phyloP scores from a whole-genome alignment of 495 filamentous ascomycete genomes.

The Talaromyces trachyspermus region DNA sequence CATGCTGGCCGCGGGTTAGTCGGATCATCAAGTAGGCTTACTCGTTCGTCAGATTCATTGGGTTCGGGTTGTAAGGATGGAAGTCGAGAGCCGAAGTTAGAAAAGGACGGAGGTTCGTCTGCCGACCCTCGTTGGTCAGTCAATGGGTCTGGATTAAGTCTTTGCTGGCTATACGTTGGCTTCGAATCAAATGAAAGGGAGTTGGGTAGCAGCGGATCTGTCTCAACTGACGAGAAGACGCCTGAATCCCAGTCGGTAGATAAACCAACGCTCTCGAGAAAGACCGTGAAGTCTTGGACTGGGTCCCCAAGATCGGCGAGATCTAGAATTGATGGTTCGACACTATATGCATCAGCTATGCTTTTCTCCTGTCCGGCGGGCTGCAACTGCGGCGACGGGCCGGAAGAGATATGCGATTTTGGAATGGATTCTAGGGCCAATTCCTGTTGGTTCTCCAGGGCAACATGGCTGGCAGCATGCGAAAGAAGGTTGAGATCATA shows the following conservation, averaged over 20 bases:
- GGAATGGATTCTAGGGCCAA: constrained; percentile 32
- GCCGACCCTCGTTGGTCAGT: constrained; percentile 28
- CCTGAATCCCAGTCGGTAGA: constrained; percentile 46
- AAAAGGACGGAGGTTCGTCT: constrained; percentile 45
- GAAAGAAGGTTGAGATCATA: constrained; percentile 44
- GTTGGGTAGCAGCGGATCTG: constrained; percentile 33
- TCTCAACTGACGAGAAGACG: constrained; percentile 38
- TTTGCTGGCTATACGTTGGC: constrained; percentile 16
- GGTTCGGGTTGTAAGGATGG: constrained; percentile 61
- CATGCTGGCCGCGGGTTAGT: constrained; percentile 44
- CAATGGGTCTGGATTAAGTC: constrained; percentile 31
- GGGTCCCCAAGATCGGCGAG: constrained; percentile 40
- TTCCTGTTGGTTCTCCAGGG: constrained; percentile 41
- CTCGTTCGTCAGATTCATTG: constrained; percentile 48
- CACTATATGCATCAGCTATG: constrained; percentile 39
- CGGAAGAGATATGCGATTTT: constrained; percentile 26
- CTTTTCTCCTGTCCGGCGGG: constrained; percentile 29
- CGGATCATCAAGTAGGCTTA: constrained; percentile 35
- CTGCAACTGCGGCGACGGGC: constrained; percentile 26
- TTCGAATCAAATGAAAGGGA: constrained; percentile 34
- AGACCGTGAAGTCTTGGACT: constrained; percentile 44
- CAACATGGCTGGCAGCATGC: constrained; percentile 44
- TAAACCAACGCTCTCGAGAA: constrained; percentile 42
- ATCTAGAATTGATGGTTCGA: constrained; percentile 41
- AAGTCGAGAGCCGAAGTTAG: constrained; percentile 61